Evolutionary conservation across 805 yeast genomes (phyloP).

Genomic region (Starmerella tilneyi): DNA sequence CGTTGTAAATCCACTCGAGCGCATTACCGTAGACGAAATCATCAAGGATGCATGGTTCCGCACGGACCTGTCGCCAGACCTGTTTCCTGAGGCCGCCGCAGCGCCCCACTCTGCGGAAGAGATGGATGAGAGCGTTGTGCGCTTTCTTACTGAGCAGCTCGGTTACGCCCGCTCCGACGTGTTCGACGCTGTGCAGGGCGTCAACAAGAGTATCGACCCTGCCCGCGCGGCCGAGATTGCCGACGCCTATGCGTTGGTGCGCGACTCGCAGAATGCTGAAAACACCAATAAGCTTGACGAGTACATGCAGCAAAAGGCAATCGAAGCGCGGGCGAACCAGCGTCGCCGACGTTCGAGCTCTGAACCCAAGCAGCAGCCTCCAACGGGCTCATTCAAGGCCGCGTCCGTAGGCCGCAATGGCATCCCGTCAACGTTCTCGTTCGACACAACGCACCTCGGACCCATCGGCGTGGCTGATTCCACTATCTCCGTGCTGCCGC

Average conservation of each 20-base stretch:
- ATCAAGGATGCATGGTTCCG: conserved; percentile 93
- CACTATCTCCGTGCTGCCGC: conserved; percentile 84
- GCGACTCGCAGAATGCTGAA: conserved; percentile 52
- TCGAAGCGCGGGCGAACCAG: conserved; percentile 11
- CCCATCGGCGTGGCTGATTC: conserved; percentile 35
- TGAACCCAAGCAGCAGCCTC: not conserved
- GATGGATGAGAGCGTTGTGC: conserved; percentile 65
- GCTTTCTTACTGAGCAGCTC: conserved; percentile 68
- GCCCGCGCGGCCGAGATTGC: conserved; percentile 54
- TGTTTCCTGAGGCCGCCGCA: conserved; percentile 46
- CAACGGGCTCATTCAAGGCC: conserved; percentile 15
- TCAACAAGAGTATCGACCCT: conserved; percentile 36
- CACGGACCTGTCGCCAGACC: conserved; percentile 65
- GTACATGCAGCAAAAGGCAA: conserved; percentile 22
- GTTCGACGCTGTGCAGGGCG: conserved; percentile 42
- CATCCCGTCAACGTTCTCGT: conserved; percentile 33
- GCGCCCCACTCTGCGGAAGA: conserved; percentile 16
- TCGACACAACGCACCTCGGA: conserved; percentile 33
- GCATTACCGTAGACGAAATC: conserved; percentile 86
- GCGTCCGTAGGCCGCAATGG: conserved; percentile 22
- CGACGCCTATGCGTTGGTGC: conserved; percentile 75
- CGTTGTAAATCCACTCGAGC: conserved; percentile 85
- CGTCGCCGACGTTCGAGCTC: conserved; percentile 8
- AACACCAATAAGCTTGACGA: conserved; percentile 20
- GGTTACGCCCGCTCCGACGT: conserved; percentile 84